phyloP scores from a whole-genome alignment of 2,329 filamentous ascomycete genomes.

The Fonsecaea monophora region DNA sequence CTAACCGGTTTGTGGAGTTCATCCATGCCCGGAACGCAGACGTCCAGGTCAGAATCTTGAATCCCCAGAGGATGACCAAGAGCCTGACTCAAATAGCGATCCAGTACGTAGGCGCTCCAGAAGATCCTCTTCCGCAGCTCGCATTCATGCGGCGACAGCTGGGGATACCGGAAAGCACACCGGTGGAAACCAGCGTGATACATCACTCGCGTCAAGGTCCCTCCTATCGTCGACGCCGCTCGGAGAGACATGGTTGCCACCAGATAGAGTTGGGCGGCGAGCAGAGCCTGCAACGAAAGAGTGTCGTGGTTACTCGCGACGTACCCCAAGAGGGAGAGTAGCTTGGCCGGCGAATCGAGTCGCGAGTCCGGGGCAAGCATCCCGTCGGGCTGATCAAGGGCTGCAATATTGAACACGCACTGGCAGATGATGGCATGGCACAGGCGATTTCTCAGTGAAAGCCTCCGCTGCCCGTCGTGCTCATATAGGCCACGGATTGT shows the following conservation, averaged over 20 bases:
- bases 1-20: constrained; percentile 23
- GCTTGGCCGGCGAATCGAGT: constrained; percentile 53
- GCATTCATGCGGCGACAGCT: constrained; percentile 57
- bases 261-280: constrained; percentile 62
- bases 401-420: constrained; percentile 62
- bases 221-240: constrained; percentile 63
- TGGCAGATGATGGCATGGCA: constrained; percentile 58
- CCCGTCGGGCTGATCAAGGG: constrained; percentile 46
- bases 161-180: constrained; percentile 60
- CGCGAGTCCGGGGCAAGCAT: constrained; percentile 57
- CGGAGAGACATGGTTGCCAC: constrained; percentile 64
- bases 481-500: constrained; percentile 54
- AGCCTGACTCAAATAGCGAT: constrained; percentile 63
- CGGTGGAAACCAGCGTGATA: constrained; percentile 66
- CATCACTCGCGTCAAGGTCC: constrained; percentile 62
- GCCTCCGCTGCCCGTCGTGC: constrained; percentile 40
- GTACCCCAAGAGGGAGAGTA: constrained; percentile 58
- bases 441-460: constrained; percentile 50
- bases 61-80: constrained; percentile 63
- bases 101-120: constrained; percentile 64
- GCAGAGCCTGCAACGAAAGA: constrained; percentile 56
- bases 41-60: constrained; percentile 64
- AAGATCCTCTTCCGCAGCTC: constrained; percentile 61
- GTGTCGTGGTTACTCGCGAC: constrained; percentile 56
- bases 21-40: constrained; percentile 50